Percentiles rank a stretch among this genome's conserved stretches.
These are phyloP conservation scores for Vaccinium myrtillus DNA, from an alignment of 148 eudicot genomes.

Conservation along the genomic window DNA sequence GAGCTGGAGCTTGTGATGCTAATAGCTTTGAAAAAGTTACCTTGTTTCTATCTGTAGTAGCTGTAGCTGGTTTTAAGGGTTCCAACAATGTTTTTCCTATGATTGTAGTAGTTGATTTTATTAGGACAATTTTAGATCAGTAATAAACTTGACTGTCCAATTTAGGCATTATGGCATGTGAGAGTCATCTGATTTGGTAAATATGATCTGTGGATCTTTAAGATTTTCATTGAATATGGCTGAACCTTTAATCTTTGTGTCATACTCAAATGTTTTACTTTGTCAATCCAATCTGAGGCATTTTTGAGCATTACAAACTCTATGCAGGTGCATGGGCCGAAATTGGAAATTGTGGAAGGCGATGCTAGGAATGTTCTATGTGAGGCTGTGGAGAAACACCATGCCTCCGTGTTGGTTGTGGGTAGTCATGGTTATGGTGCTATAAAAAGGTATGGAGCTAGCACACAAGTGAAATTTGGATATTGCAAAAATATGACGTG, in stretches of 20 bases:
- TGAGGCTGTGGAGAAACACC: conserved; percentile 72
- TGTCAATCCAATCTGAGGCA: background rate
- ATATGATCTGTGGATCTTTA: background rate
- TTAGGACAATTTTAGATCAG: background rate
- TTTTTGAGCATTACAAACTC: background rate
- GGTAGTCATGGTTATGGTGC: conserved; percentile 89
- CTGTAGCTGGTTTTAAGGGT: background rate
- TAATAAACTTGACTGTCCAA: background rate
- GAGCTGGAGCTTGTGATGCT: background rate
- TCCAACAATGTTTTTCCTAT: background rate
- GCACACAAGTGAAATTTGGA: background rate
- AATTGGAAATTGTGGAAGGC: conserved; percentile 58
- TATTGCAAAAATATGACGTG: background rate
- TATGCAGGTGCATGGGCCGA: conserved; percentile 52
- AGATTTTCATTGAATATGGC: background rate
- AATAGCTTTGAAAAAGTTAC: background rate
- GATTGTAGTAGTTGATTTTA: background rate
- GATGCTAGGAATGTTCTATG: conserved; percentile 78
- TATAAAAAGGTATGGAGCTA: conserved; percentile 50
- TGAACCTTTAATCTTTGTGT: background rate
- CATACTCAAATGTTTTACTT: background rate
- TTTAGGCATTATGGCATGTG: background rate
- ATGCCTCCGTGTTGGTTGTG: conserved; percentile 65
- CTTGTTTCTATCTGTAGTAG: background rate
- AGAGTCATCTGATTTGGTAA: background rate